Evolutionary conservation across 2,329 filamentous ascomycete genomes (phyloP), one percentile per base, ranked within the genome.

Genomic region (Claviceps purpurea): DNA sequence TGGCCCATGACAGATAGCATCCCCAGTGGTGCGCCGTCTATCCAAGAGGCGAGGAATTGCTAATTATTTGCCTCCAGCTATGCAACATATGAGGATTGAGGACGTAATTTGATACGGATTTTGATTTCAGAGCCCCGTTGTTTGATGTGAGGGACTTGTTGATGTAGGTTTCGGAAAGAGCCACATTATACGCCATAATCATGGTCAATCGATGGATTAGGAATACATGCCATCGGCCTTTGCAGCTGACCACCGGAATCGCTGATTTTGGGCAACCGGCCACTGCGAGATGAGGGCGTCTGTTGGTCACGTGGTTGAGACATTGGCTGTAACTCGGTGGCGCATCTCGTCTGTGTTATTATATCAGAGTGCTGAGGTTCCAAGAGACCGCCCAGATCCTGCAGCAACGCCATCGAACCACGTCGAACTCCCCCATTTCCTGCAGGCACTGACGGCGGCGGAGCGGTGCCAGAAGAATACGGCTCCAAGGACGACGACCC

Each of bases 351-450:
- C 22, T 65, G 57, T 7, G 57, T 56, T n/a, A 64, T 56, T n/a
- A 64, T 57, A 44, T 60, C 68, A 7, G 63, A 58, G 11, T 64
- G 65, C 8, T 66, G 61, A 1, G 77, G 73, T 2, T 66, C 68
- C 5, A 82, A 61, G 16, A 81, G 66, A 1, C 76, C 78, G 8
- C 77, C 74, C 1, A 82, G 62, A 56, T 83, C 80, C 56, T 79
- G 77, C 5, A 83, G 64, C n/a, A 82, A 60, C 0, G 77, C 74
- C 1, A 75, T 71, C 2, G 78, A 82, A 3, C 79, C 79, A 44
- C 77, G 67, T 6, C 76, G 69, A 4, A 76, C 62, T 1, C 77
- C 76, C 10, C 58, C 66, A 0, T 62, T 61, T 49, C 70, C 64
- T 0, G 77, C 76, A 1, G 70, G 68, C 16, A 76, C 57, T 0